Evolutionary conservation across 2,329 filamentous ascomycete species (phyloP), one percentile per base, ranked within the genome.

Genomic region (Tolypocladium ovalisporum): DNA sequence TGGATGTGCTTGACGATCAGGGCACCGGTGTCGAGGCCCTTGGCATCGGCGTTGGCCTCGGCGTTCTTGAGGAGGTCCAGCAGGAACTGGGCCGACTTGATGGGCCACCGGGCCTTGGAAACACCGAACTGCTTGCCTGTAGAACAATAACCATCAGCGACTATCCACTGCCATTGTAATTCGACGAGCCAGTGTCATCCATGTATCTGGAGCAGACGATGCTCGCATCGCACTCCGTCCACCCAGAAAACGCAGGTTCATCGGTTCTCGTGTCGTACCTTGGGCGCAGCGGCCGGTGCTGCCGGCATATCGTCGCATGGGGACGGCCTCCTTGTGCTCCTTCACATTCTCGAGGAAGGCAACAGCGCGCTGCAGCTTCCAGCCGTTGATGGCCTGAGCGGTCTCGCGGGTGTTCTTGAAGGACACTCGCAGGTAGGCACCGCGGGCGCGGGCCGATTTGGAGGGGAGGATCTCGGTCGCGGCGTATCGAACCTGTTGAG

Each of bases 391-490:
- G 73, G 92, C 92, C 84, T 97, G 94, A 66, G 95, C 94, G 68
- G 93, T 97, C 85, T 99, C 95, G 75, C 94, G 91, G 76, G 94
- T 99, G 88, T 99, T 99, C 88, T 99, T 99, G 90, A 97, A 99
- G 71, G 90, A 96, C 71, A 97, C 93, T 76, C 94, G 91, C 72
- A 99, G 89, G 85, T 97, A 99, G 77, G 92, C 91, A 79, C 95
- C 94, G 80, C 94, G 92, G 75, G 93, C 89, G 83, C 93, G 90
- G 79, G 94, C 94, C 81, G 90, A 96, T 86, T 96, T 97, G 70
- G 87, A 84, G 78, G 86, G 80, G 72, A 88, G 82, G 76, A 95
- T 93, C 76, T 91, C 84, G 74, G 87, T 89, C 76, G 89, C 89
- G 79, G 90, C 90, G 91, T 97, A 97, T 80, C 92, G 90, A 84